These are phyloP conservation scores for Thermothielavioides terrestris DNA, from an alignment of 495 filamentous ascomycete genomes.

Conservation along the genomic window DNA sequence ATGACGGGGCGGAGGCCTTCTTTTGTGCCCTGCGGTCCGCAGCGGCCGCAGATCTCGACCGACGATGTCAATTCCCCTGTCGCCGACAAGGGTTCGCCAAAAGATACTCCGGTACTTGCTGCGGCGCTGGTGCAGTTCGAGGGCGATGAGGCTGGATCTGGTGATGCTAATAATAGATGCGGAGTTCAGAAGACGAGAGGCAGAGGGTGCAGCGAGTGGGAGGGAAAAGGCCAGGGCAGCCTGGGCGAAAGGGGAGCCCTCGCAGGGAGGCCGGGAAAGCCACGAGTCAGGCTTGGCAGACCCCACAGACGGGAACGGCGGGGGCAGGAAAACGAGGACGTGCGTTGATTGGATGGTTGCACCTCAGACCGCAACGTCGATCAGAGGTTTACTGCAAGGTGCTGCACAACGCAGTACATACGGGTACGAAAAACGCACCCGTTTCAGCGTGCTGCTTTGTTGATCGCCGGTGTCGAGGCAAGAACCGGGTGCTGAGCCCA, in stretches of 20 bases:
- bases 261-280: constrained; percentile 14
- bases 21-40: constrained; percentile 18
- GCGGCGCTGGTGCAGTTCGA: constrained; percentile 27
- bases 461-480: no score
- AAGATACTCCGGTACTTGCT: constrained; percentile 25
- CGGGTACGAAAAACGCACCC: no score
- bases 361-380: no score
- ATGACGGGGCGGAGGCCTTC: constrained; percentile 18
- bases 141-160: constrained; percentile 26
- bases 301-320: neutral
- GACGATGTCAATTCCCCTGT: constrained; percentile 24
- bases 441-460: no score
- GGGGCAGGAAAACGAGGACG: neutral
- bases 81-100: constrained; percentile 10
- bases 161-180: constrained; percentile 29
- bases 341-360: neutral
- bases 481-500: no score
- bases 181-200: constrained; percentile 18
- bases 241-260: neutral
- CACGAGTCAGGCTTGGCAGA: constrained; percentile 18
- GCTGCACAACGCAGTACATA: no score
- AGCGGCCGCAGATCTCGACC: constrained; percentile 12
- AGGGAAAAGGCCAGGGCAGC: constrained; percentile 9
- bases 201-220: constrained; percentile 15
- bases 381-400: no score